Conservation (phyloP, 2,329 filamentous ascomycete species). For the Pyrenochaeta sp. region DNA sequence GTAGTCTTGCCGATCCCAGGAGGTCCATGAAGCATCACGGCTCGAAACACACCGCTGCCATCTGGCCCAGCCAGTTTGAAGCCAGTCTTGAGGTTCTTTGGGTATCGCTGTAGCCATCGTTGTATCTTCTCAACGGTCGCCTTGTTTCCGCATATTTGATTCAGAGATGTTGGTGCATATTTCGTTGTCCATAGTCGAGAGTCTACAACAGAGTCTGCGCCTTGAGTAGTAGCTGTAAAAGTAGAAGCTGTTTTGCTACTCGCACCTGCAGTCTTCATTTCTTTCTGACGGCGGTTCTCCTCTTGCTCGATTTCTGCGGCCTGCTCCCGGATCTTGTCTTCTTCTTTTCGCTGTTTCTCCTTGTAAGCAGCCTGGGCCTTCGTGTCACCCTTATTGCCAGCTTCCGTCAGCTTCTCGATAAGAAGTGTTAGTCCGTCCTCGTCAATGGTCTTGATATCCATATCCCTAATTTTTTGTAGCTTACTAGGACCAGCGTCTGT, state of each 20-base stretch:
- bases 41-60: constrained; percentile 81
- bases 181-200: constrained; percentile 84
- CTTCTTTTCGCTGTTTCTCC: constrained; percentile 84
- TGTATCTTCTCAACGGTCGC: constrained; percentile 87
- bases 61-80: constrained; percentile 87
- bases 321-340: constrained; percentile 80
- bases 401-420: constrained; percentile 80
- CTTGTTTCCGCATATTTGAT: constrained; percentile 96
- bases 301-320: constrained; percentile 86
- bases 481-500: constrained; percentile 93
- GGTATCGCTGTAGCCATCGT: constrained; percentile 84
- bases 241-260: constrained; percentile 48
- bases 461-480: constrained; percentile 80
- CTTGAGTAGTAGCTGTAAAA: constrained; percentile 31
- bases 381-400: constrained; percentile 76
- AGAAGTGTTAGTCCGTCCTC: constrained; percentile 91
- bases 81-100: constrained; percentile 76
- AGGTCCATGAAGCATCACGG: constrained; percentile 94
- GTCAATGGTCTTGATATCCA: constrained; percentile 89
- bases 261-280: constrained; percentile 52
- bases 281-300: constrained; percentile 77
- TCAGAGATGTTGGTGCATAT: constrained; percentile 85
- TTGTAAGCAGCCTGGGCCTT: constrained; percentile 86
- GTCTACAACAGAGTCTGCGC: constrained; percentile 36
- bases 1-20: constrained; percentile 98